A percentile compares a stretch with the other conserved stretches of the same genome.
These are phyloP conservation scores for Zea mays DNA, from an alignment of 176 grass and related monocot species.

Conservation along the genomic window DNA sequence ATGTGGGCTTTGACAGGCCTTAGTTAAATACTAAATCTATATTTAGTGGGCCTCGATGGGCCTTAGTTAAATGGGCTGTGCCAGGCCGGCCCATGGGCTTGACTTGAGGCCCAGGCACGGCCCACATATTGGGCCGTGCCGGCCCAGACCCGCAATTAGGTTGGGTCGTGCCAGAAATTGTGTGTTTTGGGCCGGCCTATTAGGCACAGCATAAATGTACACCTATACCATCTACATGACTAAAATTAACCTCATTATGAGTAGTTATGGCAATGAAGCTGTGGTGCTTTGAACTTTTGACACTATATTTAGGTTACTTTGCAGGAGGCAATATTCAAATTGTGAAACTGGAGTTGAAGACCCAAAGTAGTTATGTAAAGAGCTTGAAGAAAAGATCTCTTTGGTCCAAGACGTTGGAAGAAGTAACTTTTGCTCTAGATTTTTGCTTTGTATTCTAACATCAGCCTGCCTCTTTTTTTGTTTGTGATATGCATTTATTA, in stretches of 20 bases:
- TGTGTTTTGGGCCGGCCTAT: too few relatives aligned
- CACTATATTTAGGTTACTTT: slow-evolving; percentile 25
- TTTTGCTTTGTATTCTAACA: slow-evolving; percentile 21
- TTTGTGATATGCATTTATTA: slow-evolving; percentile 38
- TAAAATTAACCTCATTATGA: slow-evolving; percentile 11
- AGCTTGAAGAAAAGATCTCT: slow-evolving; percentile 95
- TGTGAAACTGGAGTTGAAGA: slow-evolving; percentile 76
- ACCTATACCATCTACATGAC: not conserved
- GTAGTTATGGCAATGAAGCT: not conserved
- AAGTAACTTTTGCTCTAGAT: slow-evolving; percentile 33
- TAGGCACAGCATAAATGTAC: too few relatives aligned
- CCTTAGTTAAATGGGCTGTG: too few relatives aligned
- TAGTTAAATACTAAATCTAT: too few relatives aligned
- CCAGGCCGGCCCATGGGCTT: too few relatives aligned
- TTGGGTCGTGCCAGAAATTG: too few relatives aligned
- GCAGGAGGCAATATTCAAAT: slow-evolving; percentile 72
- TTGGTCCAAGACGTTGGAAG: slow-evolving; percentile 87
- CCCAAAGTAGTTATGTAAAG: slow-evolving; percentile 82
- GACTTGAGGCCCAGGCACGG: too few relatives aligned
- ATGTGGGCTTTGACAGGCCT: too few relatives aligned
- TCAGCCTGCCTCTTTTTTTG: slow-evolving; percentile 16
- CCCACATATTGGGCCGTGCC: too few relatives aligned
- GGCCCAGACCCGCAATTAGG: too few relatives aligned
- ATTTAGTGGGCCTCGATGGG: too few relatives aligned
- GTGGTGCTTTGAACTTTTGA: slow-evolving; percentile 15